Evolutionary conservation across 73 alveolate genomes (phyloP).

Genomic region (Tetrahymena thermophila): DNA sequence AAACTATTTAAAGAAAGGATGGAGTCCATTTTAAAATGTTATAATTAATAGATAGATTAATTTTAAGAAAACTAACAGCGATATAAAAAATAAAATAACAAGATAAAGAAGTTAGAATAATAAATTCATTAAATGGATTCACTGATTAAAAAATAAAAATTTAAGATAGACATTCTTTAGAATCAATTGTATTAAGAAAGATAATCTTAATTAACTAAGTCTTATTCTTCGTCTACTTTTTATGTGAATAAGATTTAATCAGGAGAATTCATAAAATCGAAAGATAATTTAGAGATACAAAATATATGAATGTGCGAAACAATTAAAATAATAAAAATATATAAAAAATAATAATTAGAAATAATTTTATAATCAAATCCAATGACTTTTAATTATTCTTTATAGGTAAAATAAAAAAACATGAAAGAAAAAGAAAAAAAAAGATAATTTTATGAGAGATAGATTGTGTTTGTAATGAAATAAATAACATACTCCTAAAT

Average conservation of each 20-base stretch:
- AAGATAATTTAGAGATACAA: background rate
- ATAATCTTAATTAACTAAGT: background rate
- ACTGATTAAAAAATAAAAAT: too few relatives aligned
- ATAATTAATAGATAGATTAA: background rate
- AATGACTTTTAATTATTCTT: too few relatives aligned
- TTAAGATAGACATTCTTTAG: background rate
- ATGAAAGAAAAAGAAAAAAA: too few relatives aligned
- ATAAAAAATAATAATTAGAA: too few relatives aligned
- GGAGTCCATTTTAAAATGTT: background rate
- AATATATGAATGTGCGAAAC: background rate
- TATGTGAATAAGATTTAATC: background rate
- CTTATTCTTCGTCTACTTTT: background rate
- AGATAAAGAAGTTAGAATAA: background rate
- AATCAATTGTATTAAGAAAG: background rate
- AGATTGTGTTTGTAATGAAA: too few relatives aligned
- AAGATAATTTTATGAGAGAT: too few relatives aligned
- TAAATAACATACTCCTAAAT: too few relatives aligned
- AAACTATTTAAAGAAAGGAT: background rate
- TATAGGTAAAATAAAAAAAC: too few relatives aligned
- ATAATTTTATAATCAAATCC: too few relatives aligned
- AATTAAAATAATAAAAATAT: too few relatives aligned
- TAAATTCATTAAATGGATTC: background rate
- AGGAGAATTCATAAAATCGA: background rate
- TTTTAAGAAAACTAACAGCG: background rate
- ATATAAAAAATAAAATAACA: too few relatives aligned